These are phyloP conservation scores for Chrysanthemum makinoi DNA, from an alignment of 129 eudicot genomes.

Conservation along the genomic window DNA sequence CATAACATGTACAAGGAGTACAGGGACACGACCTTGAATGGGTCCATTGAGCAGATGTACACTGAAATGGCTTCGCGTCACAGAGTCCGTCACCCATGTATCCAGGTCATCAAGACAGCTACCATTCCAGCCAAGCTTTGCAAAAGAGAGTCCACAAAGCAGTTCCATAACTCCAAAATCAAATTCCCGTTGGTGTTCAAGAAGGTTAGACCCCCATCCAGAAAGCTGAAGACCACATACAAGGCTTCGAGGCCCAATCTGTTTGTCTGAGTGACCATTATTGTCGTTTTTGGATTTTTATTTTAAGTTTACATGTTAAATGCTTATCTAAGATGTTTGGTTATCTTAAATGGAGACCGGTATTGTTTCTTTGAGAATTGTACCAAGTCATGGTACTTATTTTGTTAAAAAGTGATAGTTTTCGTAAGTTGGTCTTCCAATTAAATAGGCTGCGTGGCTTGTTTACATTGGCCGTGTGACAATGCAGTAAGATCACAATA, in stretches of 20 bases:
- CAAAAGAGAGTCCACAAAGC: slow-evolving; percentile 57
- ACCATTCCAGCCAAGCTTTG: slow-evolving; percentile 55
- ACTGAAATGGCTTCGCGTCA: slow-evolving; percentile 75
- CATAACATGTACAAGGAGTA: slow-evolving; percentile 50
- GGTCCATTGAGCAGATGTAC: slow-evolving; percentile 59
- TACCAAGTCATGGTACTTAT: not conserved
- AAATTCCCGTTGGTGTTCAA: slow-evolving; percentile 58
- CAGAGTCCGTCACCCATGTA: slow-evolving; percentile 52
- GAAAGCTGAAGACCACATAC: slow-evolving; percentile 64
- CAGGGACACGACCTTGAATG: slow-evolving; percentile 49
- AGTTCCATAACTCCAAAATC: slow-evolving; percentile 49
- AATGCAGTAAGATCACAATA: too few relatives aligned
- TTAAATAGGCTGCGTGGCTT: too few relatives aligned
- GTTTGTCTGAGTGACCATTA: slow-evolving; percentile 34
- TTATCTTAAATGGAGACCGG: slow-evolving; percentile 25
- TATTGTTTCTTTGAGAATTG: slow-evolving; percentile 17
- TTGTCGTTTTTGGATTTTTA: slow-evolving; percentile 1
- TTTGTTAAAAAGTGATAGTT: not conserved
- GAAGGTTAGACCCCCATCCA: slow-evolving; percentile 56
- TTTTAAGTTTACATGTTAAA: slow-evolving; percentile 17
- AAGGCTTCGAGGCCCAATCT: slow-evolving; percentile 54
- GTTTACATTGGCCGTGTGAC: too few relatives aligned
- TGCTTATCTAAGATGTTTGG: slow-evolving; percentile 14
- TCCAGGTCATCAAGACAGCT: slow-evolving; percentile 62
- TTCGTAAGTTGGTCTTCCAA: too few relatives aligned